Percentiles rank a stretch among this genome's conserved stretches.
These are phyloP conservation scores for Hypoxylon lenormandii DNA, from an alignment of 495 filamentous ascomycete species.

Conservation along the genomic window DNA sequence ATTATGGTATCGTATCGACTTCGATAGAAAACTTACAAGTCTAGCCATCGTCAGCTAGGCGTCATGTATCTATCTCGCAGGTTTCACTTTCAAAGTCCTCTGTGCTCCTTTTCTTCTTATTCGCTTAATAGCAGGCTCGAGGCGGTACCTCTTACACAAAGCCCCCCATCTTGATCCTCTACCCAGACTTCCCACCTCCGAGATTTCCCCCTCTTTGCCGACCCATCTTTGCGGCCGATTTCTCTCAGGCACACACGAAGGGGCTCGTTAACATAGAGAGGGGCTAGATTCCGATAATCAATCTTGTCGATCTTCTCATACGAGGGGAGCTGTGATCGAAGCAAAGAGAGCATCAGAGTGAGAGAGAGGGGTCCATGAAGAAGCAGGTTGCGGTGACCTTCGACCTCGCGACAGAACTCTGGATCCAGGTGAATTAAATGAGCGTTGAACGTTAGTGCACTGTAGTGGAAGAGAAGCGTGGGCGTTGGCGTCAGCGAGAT, in stretches of 20 bases:
- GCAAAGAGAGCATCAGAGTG: conserved; percentile 74
- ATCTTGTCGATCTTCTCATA: conserved; percentile 55
- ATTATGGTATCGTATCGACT: no score
- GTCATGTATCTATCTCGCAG: no score
- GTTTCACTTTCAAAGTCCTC: no score
- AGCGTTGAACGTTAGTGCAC: conserved; percentile 85
- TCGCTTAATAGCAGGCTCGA: neutral
- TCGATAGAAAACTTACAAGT: no score
- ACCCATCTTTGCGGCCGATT: neutral
- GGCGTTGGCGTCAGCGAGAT: conserved; percentile 71
- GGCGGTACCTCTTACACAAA: conserved; percentile 70
- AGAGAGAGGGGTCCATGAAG: conserved; percentile 89
- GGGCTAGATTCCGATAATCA: conserved; percentile 84
- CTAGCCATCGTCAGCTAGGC: no score
- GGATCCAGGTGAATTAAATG: conserved; percentile 87
- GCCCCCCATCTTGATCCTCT: conserved; percentile 67
- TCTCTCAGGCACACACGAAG: conserved; percentile 67
- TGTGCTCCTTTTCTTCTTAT: neutral
- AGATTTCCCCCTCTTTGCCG: neutral
- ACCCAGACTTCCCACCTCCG: conserved; percentile 74
- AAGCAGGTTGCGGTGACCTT: conserved; percentile 79
- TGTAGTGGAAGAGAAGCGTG: conserved; percentile 83
- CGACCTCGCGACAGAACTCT: conserved; percentile 72
- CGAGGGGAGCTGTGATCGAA: conserved; percentile 64
- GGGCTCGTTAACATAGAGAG: conserved; percentile 78